phyloP scores from a whole-genome alignment of 139 green algal genomes.

The Volvox africanus region DNA sequence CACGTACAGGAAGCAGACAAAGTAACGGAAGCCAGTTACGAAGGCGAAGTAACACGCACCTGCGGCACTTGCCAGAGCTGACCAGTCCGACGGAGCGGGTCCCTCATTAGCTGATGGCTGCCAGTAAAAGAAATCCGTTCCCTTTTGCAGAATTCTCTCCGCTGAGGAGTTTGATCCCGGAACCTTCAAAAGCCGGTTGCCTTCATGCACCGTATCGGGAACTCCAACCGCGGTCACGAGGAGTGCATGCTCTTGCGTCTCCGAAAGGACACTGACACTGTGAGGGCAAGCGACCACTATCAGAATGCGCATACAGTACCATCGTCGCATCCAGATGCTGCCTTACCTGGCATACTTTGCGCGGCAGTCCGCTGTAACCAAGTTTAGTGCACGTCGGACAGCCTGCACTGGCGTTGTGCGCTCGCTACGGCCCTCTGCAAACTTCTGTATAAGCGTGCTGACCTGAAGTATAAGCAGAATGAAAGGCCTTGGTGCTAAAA shows the following conservation, averaged over 20 bases:
- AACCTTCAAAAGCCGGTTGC: conserved; percentile 48
- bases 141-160: conserved; percentile 27
- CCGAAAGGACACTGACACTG: conserved; percentile 63
- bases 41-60: neutral
- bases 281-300: neutral
- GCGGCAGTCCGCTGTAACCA: conserved; percentile 61
- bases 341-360: conserved; percentile 63
- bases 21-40: neutral
- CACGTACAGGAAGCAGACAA: neutral
- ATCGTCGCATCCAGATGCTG: neutral
- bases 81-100: conserved; percentile 40
- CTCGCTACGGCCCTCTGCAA: conserved; percentile 66
- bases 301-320: neutral
- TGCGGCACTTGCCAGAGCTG: conserved; percentile 37
- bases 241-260: conserved; percentile 53
- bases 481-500: neutral
- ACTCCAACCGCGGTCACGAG: conserved; percentile 58
- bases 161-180: conserved; percentile 13
- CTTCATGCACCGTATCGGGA: conserved; percentile 43
- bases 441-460: conserved; percentile 66
- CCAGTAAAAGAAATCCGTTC: conserved; percentile 47
- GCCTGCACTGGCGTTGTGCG: conserved; percentile 64
- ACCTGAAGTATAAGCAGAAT: conserved; percentile 47
- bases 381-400: conserved; percentile 59
- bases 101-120: conserved; percentile 1